These are phyloP conservation scores for Lichina pygmaea DNA, from an alignment of 495 filamentous ascomycete genomes.

Conservation along the genomic window DNA sequence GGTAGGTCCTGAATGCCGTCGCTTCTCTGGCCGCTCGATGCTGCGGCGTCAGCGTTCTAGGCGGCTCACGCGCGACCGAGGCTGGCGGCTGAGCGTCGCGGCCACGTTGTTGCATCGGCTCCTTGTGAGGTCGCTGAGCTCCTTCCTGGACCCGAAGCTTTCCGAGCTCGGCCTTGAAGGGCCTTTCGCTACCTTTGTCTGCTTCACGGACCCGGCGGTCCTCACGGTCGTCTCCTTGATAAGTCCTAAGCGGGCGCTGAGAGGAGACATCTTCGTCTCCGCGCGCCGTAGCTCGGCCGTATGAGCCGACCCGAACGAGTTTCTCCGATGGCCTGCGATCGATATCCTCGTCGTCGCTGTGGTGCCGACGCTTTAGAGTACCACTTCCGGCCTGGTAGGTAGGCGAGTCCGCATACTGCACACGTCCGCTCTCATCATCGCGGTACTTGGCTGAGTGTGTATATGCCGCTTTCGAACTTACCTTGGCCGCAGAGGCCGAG, in stretches of 20 bases:
- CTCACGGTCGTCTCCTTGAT: neutral
- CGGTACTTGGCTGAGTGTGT: neutral
- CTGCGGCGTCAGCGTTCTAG: too few species aligned
- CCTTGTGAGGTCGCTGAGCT: too few species aligned
- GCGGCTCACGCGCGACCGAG: too few species aligned
- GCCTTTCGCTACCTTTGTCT: neutral
- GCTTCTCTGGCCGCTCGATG: too few species aligned
- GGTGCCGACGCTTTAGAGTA: neutral
- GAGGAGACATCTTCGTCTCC: neutral
- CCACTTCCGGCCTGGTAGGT: neutral
- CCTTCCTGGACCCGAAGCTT: neutral
- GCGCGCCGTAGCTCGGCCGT: neutral
- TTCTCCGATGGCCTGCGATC: slow-evolving; percentile 1
- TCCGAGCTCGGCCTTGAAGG: neutral
- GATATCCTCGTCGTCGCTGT: neutral
- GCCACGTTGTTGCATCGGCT: too few species aligned
- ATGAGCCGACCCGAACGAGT: neutral
- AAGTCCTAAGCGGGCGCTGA: neutral
- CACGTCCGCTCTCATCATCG: neutral
- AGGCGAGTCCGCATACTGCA: slow-evolving; percentile 1
- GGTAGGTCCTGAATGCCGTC: too few species aligned
- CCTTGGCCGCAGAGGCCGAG: too few species aligned
- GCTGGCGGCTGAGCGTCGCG: too few species aligned
- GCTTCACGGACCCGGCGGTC: neutral
- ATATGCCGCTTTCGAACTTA: too few species aligned